A percentile compares a stretch with the other conserved stretches of the same genome.
Conservation (phyloP, 2,329 filamentous ascomycete species). For the Chaetoscypha palmicola region DNA sequence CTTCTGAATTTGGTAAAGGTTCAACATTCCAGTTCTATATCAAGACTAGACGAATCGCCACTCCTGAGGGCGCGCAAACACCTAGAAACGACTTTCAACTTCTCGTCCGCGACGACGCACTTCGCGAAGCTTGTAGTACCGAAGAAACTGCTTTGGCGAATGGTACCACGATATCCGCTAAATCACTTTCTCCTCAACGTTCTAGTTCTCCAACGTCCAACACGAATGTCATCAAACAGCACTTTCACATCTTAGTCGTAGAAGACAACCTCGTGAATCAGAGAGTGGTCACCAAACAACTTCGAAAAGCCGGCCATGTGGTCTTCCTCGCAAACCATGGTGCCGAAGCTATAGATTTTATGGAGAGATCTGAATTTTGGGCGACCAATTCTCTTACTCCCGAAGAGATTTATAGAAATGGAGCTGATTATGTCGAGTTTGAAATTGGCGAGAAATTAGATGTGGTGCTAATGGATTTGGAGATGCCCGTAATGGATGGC, state of each 20-base stretch:
- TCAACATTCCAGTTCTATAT: constrained; percentile 68
- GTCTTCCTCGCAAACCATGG: constrained; percentile 59
- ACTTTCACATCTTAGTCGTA: constrained; percentile 41
- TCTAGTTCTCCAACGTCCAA: neutral
- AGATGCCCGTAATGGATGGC: constrained; percentile 79
- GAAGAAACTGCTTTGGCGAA: constrained; percentile 9
- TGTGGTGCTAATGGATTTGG: constrained; percentile 60
- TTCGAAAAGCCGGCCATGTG: constrained; percentile 50
- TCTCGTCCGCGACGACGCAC: constrained; percentile 12
- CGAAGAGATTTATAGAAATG: neutral
- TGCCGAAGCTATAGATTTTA: constrained; percentile 49
- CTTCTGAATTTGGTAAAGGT: constrained; percentile 57
- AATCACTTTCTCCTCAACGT: neutral
- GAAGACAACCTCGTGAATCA: constrained; percentile 57
- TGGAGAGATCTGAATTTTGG: constrained; percentile 52
- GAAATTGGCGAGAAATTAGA: constrained; percentile 14
- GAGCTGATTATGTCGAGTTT: neutral
- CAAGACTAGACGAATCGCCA: constrained; percentile 38
- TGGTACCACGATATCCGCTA: constrained; percentile 3
- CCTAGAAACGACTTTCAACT: constrained; percentile 9
- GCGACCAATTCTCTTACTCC: neutral
- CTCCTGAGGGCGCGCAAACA: constrained; percentile 29
- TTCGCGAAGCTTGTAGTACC: constrained; percentile 13
- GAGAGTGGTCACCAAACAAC: constrained; percentile 43
- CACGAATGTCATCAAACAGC: neutral